Evolutionary conservation across 768 basidiomycete species (phyloP), one percentile per base, ranked within the genome.

Genomic region (Lactarius sp.): DNA sequence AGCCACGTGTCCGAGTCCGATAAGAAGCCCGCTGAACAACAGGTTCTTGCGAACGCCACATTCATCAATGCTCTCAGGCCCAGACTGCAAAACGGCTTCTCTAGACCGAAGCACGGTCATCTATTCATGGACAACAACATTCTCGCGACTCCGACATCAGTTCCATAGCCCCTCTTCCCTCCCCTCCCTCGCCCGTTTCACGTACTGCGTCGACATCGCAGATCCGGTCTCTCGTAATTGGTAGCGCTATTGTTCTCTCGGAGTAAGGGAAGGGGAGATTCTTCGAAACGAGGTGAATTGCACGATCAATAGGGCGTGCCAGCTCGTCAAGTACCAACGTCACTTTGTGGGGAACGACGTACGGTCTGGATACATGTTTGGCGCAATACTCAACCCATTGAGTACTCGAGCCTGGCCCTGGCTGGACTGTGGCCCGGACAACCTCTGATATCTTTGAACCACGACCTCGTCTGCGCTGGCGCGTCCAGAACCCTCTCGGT

Each of bases 31-130:
- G 10, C 6, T 13, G 12, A 51, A 34, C 18, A 20, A 14, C 31
- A 47, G 44, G 27, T 57, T 46, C 56, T 46, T 46, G 33, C 31
- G 10, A 18, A 49, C 56, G 56, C 56, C 56, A 58, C 56, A 18
- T n/a, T 3, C 44, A 37, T n/a, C 22, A 47, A 49, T 22, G 31
- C 36, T 58, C 46, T 37, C 46, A 22, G 31, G 34, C 20, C 46
- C 18, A 47, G 34, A 22, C 34, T 22, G n/a, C 16, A 47, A 49
- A 22, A 33, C 59, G 59, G 59, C 59, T 60, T 60, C 41, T n/a
- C 3, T 60, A 44, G 59, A 36, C 59, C 59, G 59, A 53, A 7
- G 16, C n/a, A 49, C 56, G 56, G 27, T 49, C 22, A 27, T 37
- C 33, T 44, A 58, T 58, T 46, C 33, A 47, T 22, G 31, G 44